A percentile compares a stretch with the other conserved stretches of the same genome.
phyloP scores from a whole-genome alignment of 352 stramenopile genomes.

The Phytophthora sp. region DNA sequence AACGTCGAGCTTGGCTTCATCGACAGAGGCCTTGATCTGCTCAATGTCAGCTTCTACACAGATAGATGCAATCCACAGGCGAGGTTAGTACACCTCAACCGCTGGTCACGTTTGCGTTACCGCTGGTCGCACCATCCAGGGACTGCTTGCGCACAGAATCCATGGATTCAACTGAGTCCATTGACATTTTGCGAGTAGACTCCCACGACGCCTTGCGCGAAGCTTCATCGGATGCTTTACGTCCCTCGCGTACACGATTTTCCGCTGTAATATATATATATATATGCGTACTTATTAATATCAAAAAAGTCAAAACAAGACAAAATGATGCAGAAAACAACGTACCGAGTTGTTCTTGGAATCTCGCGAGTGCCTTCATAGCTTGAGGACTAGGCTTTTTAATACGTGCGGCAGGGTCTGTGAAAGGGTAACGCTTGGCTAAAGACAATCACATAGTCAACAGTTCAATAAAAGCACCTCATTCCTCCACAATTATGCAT shows the following conservation, averaged over 20 bases:
- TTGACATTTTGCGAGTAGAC: slow-evolving; percentile 38
- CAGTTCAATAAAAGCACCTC: not conserved
- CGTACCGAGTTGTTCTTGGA: slow-evolving; percentile 72
- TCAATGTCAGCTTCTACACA: slow-evolving; percentile 54
- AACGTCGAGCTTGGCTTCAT: slow-evolving; percentile 55
- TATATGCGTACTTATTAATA: not conserved
- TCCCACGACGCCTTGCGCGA: slow-evolving; percentile 46
- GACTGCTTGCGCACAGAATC: slow-evolving; percentile 43
- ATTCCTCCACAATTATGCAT: not conserved
- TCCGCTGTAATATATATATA: slow-evolving; percentile 27
- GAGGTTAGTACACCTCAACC: not conserved
- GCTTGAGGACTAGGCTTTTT: slow-evolving; percentile 52
- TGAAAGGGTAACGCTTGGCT: slow-evolving; percentile 72
- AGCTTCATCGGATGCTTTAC: slow-evolving; percentile 43
- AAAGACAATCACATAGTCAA: not conserved
- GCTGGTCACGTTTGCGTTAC: not conserved
- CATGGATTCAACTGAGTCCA: slow-evolving; percentile 50
- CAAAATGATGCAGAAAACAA: not conserved
- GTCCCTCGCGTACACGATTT: slow-evolving; percentile 40
- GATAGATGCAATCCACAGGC: not conserved
- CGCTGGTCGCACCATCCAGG: slow-evolving; percentile 34
- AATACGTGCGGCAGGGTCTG: slow-evolving; percentile 50
- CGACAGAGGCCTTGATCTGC: slow-evolving; percentile 64
- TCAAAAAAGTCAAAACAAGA: not conserved
- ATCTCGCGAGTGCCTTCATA: slow-evolving; percentile 55